These are phyloP conservation scores for Urochloa ruziziensis DNA, from an alignment of 176 grass and related monocot species.

Conservation along the genomic window DNA sequence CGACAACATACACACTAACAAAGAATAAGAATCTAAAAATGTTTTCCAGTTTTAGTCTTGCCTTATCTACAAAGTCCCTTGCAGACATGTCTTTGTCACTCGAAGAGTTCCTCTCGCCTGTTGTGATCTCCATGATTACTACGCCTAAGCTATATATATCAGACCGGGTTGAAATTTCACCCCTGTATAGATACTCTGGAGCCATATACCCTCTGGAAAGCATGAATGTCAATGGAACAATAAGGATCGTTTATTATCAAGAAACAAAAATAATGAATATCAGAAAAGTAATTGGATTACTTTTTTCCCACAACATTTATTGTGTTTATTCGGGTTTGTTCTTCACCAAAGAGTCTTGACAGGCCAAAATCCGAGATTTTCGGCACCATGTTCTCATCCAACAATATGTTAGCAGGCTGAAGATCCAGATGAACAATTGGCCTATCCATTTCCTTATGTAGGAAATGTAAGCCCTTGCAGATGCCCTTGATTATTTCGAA, in stretches of 20 bases:
- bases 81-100: background rate
- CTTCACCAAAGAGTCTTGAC: background rate
- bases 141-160: background rate
- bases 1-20: background rate
- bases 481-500: background rate
- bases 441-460: background rate
- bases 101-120: background rate
- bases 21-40: background rate
- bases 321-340: conserved; percentile 10
- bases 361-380: conserved; percentile 13
- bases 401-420: conserved; percentile 4
- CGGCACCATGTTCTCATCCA: conserved; percentile 9
- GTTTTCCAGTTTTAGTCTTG: background rate
- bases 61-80: background rate
- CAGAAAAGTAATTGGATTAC: background rate
- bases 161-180: background rate
- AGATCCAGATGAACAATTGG: conserved; percentile 12
- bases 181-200: conserved; percentile 5
- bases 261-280: background rate
- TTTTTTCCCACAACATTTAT: conserved; percentile 6
- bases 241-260: background rate
- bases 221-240: background rate
- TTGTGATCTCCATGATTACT: background rate
- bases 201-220: background rate
- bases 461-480: background rate